Conservation (phyloP, 495 filamentous ascomycete genomes). For the Neurospora pannonica region DNA sequence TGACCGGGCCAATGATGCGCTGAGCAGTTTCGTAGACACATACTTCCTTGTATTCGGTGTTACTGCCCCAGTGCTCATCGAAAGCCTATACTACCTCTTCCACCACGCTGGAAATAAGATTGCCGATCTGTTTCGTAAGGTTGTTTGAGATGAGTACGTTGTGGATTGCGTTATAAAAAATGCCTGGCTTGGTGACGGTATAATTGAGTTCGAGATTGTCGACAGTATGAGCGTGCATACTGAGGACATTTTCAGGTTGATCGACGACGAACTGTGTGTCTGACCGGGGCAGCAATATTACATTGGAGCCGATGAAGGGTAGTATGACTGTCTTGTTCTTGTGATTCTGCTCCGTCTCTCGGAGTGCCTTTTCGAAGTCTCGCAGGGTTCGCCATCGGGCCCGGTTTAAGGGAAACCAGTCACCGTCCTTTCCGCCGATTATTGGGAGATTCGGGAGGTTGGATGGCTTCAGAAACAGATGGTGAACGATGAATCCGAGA, state of each 20-base stretch:
- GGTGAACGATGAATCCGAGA: slow-evolving; percentile 16
- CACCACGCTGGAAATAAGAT: slow-evolving; percentile 28
- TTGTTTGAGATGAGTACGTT: slow-evolving; percentile 23
- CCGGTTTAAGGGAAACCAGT: slow-evolving; percentile 29
- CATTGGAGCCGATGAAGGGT: slow-evolving; percentile 14
- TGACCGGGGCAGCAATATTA: slow-evolving; percentile 30
- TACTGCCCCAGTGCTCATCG: slow-evolving; percentile 24
- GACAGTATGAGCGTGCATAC: slow-evolving; percentile 18
- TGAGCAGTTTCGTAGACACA: slow-evolving; percentile 30
- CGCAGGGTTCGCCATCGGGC: slow-evolving; percentile 24
- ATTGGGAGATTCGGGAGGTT: slow-evolving; percentile 24
- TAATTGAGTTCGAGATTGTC: slow-evolving; percentile 30
- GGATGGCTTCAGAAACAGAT: slow-evolving; percentile 14
- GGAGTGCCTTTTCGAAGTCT: slow-evolving; percentile 23
- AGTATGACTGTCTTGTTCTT: slow-evolving; percentile 18
- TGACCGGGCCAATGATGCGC: slow-evolving; percentile 19
- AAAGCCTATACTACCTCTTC: slow-evolving; percentile 32
- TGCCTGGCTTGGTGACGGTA: slow-evolving; percentile 22
- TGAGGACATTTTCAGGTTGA: slow-evolving; percentile 34
- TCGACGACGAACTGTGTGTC: slow-evolving; percentile 33
- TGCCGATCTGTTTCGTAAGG: slow-evolving; percentile 32
- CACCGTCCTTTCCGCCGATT: slow-evolving; percentile 19
- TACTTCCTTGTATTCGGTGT: slow-evolving; percentile 23
- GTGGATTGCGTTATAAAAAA: slow-evolving; percentile 26
- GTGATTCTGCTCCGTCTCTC: slow-evolving; percentile 17